These are phyloP conservation scores for Porphyrellus cyaneotinctus DNA, from an alignment of 768 basidiomycete genomes.

Conservation along the genomic window DNA sequence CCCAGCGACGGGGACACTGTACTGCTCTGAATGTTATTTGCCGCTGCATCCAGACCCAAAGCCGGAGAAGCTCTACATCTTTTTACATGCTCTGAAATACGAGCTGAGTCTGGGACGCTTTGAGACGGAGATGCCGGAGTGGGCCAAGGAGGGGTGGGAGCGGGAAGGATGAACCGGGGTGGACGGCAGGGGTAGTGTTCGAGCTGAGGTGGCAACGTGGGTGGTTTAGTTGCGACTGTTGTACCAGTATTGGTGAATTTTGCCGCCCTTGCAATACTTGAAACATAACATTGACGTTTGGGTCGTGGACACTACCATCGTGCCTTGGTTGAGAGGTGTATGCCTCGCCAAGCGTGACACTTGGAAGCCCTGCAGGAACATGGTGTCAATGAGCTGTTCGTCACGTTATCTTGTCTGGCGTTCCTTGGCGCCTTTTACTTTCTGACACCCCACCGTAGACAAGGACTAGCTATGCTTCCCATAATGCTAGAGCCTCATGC, in stretches of 20 bases:
- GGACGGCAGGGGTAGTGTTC: background rate
- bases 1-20: conserved; percentile 46
- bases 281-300: too few species aligned
- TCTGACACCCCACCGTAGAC: too few species aligned
- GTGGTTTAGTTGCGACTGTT: background rate
- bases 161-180: conserved; percentile 42
- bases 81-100: conserved; percentile 87
- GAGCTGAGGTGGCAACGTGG: background rate
- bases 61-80: conserved; percentile 91
- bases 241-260: background rate
- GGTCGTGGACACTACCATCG: too few species aligned
- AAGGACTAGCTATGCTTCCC: too few species aligned
- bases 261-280: too few species aligned
- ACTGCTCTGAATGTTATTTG: conserved; percentile 89
- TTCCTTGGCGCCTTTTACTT: too few species aligned
- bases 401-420: too few species aligned
- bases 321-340: too few species aligned
- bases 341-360: too few species aligned
- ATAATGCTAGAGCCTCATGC: too few species aligned
- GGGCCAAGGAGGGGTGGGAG: conserved; percentile 73
- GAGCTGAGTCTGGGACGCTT: conserved; percentile 79
- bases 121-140: conserved; percentile 83
- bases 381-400: too few species aligned
- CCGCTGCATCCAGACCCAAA: conserved; percentile 91
- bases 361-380: too few species aligned